Base-by-base conservation (phyloP, 164 flowering plant genomes). In the Stephania japonica region DNA sequence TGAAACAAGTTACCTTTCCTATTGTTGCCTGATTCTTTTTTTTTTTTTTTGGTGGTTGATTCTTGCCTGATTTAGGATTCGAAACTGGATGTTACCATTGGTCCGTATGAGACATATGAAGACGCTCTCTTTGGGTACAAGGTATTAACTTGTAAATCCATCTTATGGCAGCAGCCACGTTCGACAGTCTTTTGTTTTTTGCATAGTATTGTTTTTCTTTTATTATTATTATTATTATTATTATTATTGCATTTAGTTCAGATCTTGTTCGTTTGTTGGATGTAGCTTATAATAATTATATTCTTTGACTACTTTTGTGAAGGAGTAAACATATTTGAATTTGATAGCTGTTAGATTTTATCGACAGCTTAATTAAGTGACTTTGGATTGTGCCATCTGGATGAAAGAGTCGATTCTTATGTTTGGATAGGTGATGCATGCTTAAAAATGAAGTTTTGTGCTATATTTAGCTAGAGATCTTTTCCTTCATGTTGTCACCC, bases 71-170 rank as follows among this genome's bases (percentile, higher is more conserved):
- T 77, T 71, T 72, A 94, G 98, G 97, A 94, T 72, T 94, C 99
- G 24, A 91, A 91, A 82, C 65, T 94, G 87, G 99, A 94, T 76
- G 77, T 94, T 59, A 92, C 99, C 19, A 91, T 94, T 72, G 99
- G 99, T 64, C 99, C 97, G 38, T 94, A 94, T 76, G 97, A 94
- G 86, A 94, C 97, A 47, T 94, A 92, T 77, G 97, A 91, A 84
- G 99, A 94, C 81, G 43, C 86, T 68, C 77, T 90, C 68, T 92
- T 91, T 80, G 97, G 99, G 56, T 94, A 90, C 85, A 94, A 94
- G 97, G 98, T 94, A 85, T 62, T 44, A 42, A 11, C 72, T 73
- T n/a, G 61, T 44, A 59, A 42, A 11, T 24, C 50, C 65, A 47
- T 42, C 42, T 70, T 56, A n/a, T 16, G 21, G 2, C n/a, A 56